A percentile compares a stretch with the other conserved stretches of the same genome.
Evolutionary conservation across 2,329 filamentous ascomycete genomes (phyloP).

Genomic region (Neonectria sp.): DNA sequence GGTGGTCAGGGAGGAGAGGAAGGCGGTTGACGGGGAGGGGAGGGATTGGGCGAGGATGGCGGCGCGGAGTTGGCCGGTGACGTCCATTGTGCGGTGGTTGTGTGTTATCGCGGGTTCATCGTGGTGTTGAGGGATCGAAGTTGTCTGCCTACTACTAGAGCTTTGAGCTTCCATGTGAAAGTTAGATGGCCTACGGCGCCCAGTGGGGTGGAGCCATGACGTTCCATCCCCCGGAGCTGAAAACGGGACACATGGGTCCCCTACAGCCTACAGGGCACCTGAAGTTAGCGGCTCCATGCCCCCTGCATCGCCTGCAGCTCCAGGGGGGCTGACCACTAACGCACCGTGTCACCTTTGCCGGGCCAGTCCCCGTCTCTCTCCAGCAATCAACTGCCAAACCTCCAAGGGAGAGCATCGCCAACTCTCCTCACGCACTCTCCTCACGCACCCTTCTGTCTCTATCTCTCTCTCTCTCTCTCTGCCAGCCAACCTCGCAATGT

Average conservation of each 20-base stretch:
- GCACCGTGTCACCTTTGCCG: constrained; percentile 36
- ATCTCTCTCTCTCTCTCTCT: neutral
- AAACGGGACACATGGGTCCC: constrained; percentile 29
- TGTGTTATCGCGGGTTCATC: constrained; percentile 20
- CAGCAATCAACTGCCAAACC: neutral
- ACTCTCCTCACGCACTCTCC: constrained; percentile 3
- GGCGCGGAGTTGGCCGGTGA: constrained; percentile 64
- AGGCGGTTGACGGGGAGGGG: constrained; percentile 67
- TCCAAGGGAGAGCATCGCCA: constrained; percentile 2
- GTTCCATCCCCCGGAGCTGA: constrained; percentile 39
- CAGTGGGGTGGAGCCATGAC: constrained; percentile 35
- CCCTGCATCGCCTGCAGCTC: constrained; percentile 32
- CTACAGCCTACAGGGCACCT: constrained; percentile 17
- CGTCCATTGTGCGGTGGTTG: constrained; percentile 48
- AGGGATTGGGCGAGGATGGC: constrained; percentile 68
- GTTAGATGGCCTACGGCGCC: neutral
- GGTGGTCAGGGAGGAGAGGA: constrained; percentile 75
- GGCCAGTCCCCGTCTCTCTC: neutral
- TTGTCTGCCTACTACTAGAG: neutral
- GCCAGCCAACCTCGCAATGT: constrained; percentile 65
- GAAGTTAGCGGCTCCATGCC: constrained; percentile 35
- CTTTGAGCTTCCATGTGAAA: constrained; percentile 19
- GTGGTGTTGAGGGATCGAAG: constrained; percentile 31
- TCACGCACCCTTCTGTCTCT: neutral
- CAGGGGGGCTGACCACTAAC: constrained; percentile 34